Conservation (phyloP, 1,139 yeast species). For the Spathaspora sp. region DNA sequence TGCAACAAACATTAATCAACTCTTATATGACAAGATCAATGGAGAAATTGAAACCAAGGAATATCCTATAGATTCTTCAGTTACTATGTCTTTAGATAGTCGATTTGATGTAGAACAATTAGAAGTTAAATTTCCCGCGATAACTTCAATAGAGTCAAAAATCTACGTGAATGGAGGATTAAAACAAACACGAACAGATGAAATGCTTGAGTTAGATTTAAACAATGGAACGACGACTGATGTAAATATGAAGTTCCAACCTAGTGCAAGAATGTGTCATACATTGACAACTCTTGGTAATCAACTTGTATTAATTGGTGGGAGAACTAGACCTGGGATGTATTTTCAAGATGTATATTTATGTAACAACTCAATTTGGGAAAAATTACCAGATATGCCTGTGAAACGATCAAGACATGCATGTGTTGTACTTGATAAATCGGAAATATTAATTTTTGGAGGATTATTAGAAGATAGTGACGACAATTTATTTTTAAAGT, state of each 20-base stretch:
- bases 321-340: conserved; percentile 61
- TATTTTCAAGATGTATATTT: conserved; percentile 34
- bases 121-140: conserved; percentile 51
- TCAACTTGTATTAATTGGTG: conserved; percentile 55
- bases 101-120: conserved; percentile 13
- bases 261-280: conserved; percentile 63
- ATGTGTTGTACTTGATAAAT: conserved; percentile 31
- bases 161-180: conserved; percentile 57
- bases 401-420: conserved; percentile 55
- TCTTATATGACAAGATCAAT: conserved; percentile 11
- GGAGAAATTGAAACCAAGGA: conserved; percentile 7
- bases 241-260: conserved; percentile 12
- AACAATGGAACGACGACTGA: conserved; percentile 10
- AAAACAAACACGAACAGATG: conserved; percentile 40
- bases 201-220: conserved; percentile 15
- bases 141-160: conserved; percentile 22
- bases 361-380: conserved; percentile 30
- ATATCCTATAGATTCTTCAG: conserved; percentile 9
- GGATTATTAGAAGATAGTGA: conserved; percentile 11
- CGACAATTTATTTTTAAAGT: conserved; percentile 19
- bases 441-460: conserved; percentile 52
- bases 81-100: conserved; percentile 11
- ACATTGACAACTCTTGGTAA: conserved; percentile 35
- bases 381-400: conserved; percentile 34
- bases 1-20: conserved; percentile 47